Conservation (phyloP, 2,329 filamentous ascomycete genomes). For the Periconia sp. region DNA sequence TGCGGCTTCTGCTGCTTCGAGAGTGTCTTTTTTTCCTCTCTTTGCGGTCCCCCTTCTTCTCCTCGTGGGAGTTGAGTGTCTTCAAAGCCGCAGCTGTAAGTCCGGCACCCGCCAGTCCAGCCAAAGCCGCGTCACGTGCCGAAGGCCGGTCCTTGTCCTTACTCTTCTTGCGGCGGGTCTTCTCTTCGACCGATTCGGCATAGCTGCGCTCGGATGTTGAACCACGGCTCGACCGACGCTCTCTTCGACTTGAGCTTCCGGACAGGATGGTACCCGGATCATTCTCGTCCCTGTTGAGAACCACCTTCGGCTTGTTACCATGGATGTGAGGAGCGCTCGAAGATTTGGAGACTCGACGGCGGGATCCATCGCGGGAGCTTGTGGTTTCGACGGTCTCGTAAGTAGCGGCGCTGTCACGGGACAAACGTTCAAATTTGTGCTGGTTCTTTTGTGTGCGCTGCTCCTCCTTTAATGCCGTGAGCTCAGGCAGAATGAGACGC, state of each 20-base stretch:
- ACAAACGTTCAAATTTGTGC: slow-evolving; percentile 70
- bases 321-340: slow-evolving; percentile 66
- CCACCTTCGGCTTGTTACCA: slow-evolving; percentile 63
- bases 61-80: slow-evolving; percentile 68
- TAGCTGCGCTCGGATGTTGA: slow-evolving; percentile 54
- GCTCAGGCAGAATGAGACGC: slow-evolving; percentile 85
- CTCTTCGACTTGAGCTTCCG: slow-evolving; percentile 59
- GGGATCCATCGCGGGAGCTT: slow-evolving; percentile 55
- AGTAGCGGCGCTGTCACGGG: slow-evolving; percentile 47
- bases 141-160: slow-evolving; percentile 53
- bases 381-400: slow-evolving; percentile 63
- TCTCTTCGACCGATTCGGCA: slow-evolving; percentile 52
- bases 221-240: slow-evolving; percentile 61
- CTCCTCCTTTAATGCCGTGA: slow-evolving; percentile 89
- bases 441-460: slow-evolving; percentile 78
- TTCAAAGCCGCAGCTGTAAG: slow-evolving; percentile 67
- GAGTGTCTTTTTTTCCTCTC: slow-evolving; percentile 55
- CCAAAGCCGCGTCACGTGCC: slow-evolving; percentile 61
- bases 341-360: slow-evolving; percentile 64
- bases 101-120: slow-evolving; percentile 60
- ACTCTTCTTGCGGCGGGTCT: slow-evolving; percentile 60
- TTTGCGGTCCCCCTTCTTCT: slow-evolving; percentile 49
- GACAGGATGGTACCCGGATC: slow-evolving; percentile 65
- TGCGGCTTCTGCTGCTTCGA: slow-evolving; percentile 58
- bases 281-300: slow-evolving; percentile 63